These are phyloP conservation scores for Fusarium sp. DNA, from an alignment of 2,329 filamentous ascomycete species.

Conservation along the genomic window DNA sequence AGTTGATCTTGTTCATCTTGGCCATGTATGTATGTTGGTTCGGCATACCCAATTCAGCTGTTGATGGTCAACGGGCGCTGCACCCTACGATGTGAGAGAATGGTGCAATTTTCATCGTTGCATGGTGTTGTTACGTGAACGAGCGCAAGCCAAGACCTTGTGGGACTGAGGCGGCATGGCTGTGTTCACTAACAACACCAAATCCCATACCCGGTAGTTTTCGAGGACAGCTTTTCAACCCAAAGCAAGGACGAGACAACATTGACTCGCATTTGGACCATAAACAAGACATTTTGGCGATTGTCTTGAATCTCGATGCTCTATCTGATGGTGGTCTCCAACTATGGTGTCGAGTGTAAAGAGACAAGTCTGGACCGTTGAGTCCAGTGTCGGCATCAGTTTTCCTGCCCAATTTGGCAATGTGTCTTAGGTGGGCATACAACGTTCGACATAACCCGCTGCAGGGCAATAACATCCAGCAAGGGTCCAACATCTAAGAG, in stretches of 20 bases:
- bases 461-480: conserved; percentile 25
- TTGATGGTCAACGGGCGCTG: neutral
- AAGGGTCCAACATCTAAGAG: conserved; percentile 20
- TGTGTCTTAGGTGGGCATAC: conserved; percentile 22
- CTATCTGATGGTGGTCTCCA: conserved; percentile 10
- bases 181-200: conserved; percentile 29
- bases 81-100: conserved; percentile 24
- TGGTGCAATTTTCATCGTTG: conserved; percentile 15
- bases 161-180: conserved; percentile 34
- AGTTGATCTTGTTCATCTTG: conserved; percentile 9
- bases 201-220: conserved; percentile 2
- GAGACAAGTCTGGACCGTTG: conserved; percentile 37
- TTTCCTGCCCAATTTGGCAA: conserved; percentile 35
- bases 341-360: neutral
- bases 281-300: neutral
- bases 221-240: neutral
- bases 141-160: conserved; percentile 29
- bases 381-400: conserved; percentile 35
- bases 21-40: neutral
- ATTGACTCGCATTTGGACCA: neutral
- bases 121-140: conserved; percentile 35
- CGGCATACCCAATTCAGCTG: neutral
- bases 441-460: conserved; percentile 34
- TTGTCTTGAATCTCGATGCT: conserved; percentile 6
- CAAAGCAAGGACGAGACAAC: neutral